Percentiles rank a stretch among this genome's conserved stretches.
Conservation (phyloP, 305 asterid genomes). For the Fraxinus angustifolia region DNA sequence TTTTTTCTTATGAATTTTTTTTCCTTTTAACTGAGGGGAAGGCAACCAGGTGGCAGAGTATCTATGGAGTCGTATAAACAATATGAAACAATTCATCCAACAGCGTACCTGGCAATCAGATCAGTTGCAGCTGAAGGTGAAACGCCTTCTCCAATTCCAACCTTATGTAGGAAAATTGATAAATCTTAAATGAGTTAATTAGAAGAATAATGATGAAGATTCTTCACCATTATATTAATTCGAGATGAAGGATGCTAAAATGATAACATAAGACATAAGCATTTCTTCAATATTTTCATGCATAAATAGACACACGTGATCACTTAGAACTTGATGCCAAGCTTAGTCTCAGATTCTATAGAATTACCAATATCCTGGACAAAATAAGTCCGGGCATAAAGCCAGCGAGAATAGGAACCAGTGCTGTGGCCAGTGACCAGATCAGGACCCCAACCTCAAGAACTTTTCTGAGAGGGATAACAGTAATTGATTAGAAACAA, state of each 20-base stretch:
- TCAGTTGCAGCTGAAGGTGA: slow-evolving; percentile 99
- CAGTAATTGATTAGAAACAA: slow-evolving; percentile 14
- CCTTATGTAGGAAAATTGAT: slow-evolving; percentile 41
- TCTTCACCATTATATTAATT: background rate
- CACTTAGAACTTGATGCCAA: background rate
- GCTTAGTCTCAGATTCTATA: slow-evolving; percentile 12
- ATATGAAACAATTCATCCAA: slow-evolving; percentile 11
- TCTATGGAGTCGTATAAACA: background rate
- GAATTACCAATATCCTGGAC: slow-evolving; percentile 82
- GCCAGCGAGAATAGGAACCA: slow-evolving; percentile 84
- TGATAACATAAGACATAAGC: background rate
- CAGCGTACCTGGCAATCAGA: slow-evolving; percentile 83
- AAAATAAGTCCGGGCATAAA: slow-evolving; percentile 91
- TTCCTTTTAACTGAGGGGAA: background rate
- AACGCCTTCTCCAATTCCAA: slow-evolving; percentile 99
- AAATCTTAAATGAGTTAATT: slow-evolving; percentile 19
- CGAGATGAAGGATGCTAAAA: background rate
- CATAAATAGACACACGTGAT: background rate
- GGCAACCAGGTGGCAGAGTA: background rate
- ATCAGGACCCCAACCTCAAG: slow-evolving; percentile 76
- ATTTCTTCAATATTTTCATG: background rate
- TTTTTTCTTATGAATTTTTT: background rate
- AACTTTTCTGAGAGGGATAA: slow-evolving; percentile 61
- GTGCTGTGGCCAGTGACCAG: slow-evolving; percentile 89
- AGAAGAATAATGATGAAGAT: background rate